Percentiles rank a stretch among this genome's conserved stretches.
phyloP scores from a whole-genome alignment of 1,284 basidiomycete genomes.

The Stygiomarasmius scandens region DNA sequence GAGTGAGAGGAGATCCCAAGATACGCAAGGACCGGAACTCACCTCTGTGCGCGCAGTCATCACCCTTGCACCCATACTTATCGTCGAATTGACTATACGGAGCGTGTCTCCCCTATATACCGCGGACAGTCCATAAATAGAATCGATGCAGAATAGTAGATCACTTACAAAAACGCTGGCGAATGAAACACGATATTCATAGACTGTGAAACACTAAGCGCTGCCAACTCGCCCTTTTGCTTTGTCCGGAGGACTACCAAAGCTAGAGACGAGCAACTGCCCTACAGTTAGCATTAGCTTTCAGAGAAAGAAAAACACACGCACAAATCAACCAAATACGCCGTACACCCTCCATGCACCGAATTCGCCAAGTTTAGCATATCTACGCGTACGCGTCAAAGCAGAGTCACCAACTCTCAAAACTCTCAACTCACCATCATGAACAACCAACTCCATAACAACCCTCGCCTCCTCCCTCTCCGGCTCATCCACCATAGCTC shows the following conservation, averaged over 20 bases:
- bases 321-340: constrained; percentile 53
- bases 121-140: not conserved
- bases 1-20: not conserved
- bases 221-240: constrained; percentile 23
- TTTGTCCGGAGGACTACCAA: constrained; percentile 35
- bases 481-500: constrained; percentile 46
- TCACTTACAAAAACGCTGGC: constrained; percentile 50
- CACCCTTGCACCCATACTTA: constrained; percentile 42
- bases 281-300: not conserved
- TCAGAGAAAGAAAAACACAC: constrained; percentile 20
- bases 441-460: constrained; percentile 50
- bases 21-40: constrained; percentile 14
- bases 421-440: constrained; percentile 24
- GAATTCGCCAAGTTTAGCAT: constrained; percentile 50
- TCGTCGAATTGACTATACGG: constrained; percentile 50
- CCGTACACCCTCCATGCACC: constrained; percentile 56
- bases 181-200: constrained; percentile 56
- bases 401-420: not conserved
- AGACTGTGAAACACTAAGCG: constrained; percentile 45
- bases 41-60: constrained; percentile 52
- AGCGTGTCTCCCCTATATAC: constrained; percentile 47
- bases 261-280: constrained; percentile 50
- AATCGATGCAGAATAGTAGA: no score
- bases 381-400: constrained; percentile 35
- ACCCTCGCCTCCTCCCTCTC: constrained; percentile 45